Evolutionary conservation across 164 flowering plant genomes (phyloP).

Genomic region (grape (Vitis vinifera)): ASM3070453v1 NC_081818.1:30242001-30242500

Average conservation of each 20-base stretch:
- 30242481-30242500: background rate
- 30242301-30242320: slow-evolving; percentile 79
- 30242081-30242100: no score
- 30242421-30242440: slow-evolving; percentile 83
- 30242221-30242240: slow-evolving; percentile 54
- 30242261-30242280: slow-evolving; percentile 82
- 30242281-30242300: slow-evolving; percentile 54
- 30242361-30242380: slow-evolving; percentile 92
- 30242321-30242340: slow-evolving; percentile 84
- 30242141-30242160: no score
- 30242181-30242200: no score
- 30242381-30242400: slow-evolving; percentile 89
- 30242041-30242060: no score
- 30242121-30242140: no score
- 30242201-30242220: background rate
- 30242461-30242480: slow-evolving; percentile 80
- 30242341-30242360: slow-evolving; percentile 82
- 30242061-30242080: no score
- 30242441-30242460: slow-evolving; percentile 92
- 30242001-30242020: no score
- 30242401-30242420: slow-evolving; percentile 79
- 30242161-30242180: no score
- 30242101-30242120: no score
- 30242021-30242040: no score
- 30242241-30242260: slow-evolving; percentile 85